Percentiles rank a stretch among this genome's conserved stretches.
These are phyloP conservation scores for Lepidium didymum DNA, from an alignment of 345 rosid species.

Conservation along the genomic window DNA sequence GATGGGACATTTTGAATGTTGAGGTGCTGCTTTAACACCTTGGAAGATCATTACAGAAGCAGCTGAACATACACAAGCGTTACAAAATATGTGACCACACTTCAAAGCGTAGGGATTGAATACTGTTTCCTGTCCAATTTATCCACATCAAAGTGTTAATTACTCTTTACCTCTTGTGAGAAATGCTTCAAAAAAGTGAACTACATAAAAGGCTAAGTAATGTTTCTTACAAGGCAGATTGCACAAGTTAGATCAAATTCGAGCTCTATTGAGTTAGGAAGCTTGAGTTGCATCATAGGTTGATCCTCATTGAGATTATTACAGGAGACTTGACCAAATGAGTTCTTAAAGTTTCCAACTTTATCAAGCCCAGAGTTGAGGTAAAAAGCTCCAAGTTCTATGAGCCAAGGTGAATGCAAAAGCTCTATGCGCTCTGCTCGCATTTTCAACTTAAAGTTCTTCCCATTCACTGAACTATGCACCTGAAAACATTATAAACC, in stretches of 20 bases:
- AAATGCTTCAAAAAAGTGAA: neutral
- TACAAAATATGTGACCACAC: conserved; percentile 94
- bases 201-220: neutral
- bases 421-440: conserved; percentile 79
- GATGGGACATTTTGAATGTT: conserved; percentile 67
- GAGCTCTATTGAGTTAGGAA: conserved; percentile 55
- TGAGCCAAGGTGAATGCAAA: conserved; percentile 90
- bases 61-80: conserved; percentile 83
- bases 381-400: conserved; percentile 86
- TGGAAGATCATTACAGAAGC: conserved; percentile 68
- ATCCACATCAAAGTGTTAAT: neutral
- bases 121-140: conserved; percentile 52
- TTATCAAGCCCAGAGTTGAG: conserved; percentile 55
- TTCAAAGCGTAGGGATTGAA: conserved; percentile 81
- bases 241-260: conserved; percentile 81
- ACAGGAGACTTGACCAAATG: conserved; percentile 52
- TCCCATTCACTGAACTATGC: conserved; percentile 76
- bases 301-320: conserved; percentile 38
- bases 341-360: conserved; percentile 35
- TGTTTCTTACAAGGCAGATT: conserved; percentile 55
- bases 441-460: conserved; percentile 73
- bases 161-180: neutral
- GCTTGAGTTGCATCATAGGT: conserved; percentile 53
- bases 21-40: conserved; percentile 60
- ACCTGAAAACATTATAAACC: conserved; percentile 38